Evolutionary conservation across 73 alveolate genomes (phyloP), one percentile per base, ranked within the genome.

Genomic region (Symbiodinium natans): DNA sequence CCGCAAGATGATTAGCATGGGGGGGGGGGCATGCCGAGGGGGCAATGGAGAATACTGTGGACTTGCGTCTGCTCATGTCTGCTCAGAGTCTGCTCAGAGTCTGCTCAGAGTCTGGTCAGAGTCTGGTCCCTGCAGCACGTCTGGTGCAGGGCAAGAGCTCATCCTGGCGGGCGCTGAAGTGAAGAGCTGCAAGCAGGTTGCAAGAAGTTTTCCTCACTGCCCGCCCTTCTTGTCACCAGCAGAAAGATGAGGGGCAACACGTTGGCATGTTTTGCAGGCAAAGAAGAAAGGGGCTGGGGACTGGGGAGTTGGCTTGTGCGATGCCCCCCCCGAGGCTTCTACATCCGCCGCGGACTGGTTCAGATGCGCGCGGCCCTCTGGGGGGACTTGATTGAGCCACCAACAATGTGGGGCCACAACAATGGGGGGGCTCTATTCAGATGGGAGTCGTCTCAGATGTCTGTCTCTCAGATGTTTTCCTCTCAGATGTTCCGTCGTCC

Each of bases 301-400:
- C n/a, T n/a, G n/a, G n/a, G 27, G 75, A 21, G 27, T 56, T 56
- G 75, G 27, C 75, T 21, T 21, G 27, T 29, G 27, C 27, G 31
- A 21, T 31, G 42, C 63, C 2, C 27, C 7, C 25, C 74, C 31
- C 54, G 36, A 84, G 93, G 93, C 82, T 86, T 86, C 82, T 52
- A 86, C 93, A 86, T 86, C 71, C 93, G 93, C 17, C 80, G 93
- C 29, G 93, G 93, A 3, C 52, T 48, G 56, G 93, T 86, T 40
- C 83, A 86, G 41, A 86, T 82, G 23, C 48, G 93, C 40, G 29
- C 42, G 75, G 77, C 29, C n/a, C 33, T 71, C 74, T 23, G n/a
- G 92, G 7, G 29, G n/a, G 15, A 7, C 25, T 52, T 52, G 15
- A 29, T 29, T 29, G 29, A 52, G 15, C 71, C 71, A 52, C 31